phyloP scores from a whole-genome alignment of 1,284 basidiomycete genomes.

The Trametes sp. region DNA sequence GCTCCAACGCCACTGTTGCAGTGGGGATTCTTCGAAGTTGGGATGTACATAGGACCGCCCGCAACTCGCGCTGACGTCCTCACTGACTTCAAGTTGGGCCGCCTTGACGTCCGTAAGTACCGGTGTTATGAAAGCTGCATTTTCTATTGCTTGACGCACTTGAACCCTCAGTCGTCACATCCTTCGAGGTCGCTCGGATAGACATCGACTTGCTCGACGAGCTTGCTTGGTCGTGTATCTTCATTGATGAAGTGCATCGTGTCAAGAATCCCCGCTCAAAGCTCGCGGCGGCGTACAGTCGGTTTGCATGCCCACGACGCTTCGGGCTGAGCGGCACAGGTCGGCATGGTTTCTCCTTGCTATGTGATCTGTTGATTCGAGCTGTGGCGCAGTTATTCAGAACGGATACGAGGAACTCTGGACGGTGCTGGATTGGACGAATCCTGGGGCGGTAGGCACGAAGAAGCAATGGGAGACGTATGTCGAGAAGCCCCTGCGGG shows the following conservation, averaged over 20 bases:
- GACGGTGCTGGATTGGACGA: constrained; percentile 85
- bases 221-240: constrained; percentile 71
- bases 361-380: not conserved
- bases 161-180: constrained; percentile 80
- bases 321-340: constrained; percentile 79
- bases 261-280: constrained; percentile 78
- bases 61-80: constrained; percentile 61
- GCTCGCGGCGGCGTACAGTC: constrained; percentile 68
- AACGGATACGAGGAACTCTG: constrained; percentile 87
- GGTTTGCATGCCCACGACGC: constrained; percentile 65
- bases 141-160: too few species aligned
- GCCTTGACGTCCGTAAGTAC: constrained; percentile 73
- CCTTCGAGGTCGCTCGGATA: constrained; percentile 71
- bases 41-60: constrained; percentile 63
- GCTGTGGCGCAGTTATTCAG: constrained; percentile 77
- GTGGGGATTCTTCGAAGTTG: constrained; percentile 87
- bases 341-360: constrained; percentile 11
- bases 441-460: constrained; percentile 72
- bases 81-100: constrained; percentile 74
- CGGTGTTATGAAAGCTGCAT: too few species aligned
- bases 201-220: constrained; percentile 72
- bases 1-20: constrained; percentile 35
- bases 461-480: constrained; percentile 73
- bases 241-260: constrained; percentile 86
- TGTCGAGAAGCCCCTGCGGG: constrained; percentile 69